phyloP scores from a whole-genome alignment of 306 rosid genomes.

The Amphicarpaea edgeworthii region DNA sequence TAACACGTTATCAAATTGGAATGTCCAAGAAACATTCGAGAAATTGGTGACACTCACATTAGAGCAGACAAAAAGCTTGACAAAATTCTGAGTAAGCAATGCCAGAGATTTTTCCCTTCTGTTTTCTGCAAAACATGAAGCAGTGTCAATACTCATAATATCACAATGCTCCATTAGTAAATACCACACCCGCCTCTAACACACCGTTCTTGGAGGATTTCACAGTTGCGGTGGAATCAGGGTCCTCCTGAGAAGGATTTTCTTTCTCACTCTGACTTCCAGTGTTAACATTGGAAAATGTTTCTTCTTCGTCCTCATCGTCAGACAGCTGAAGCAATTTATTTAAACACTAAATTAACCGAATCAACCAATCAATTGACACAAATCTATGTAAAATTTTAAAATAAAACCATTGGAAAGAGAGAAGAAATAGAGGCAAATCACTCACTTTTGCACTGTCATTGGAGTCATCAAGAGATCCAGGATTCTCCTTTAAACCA shows the following conservation, averaged over 20 bases:
- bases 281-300: conserved; percentile 48
- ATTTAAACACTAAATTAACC: not conserved
- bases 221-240: not conserved
- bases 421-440: not conserved
- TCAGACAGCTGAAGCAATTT: conserved; percentile 44
- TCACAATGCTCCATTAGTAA: not conserved
- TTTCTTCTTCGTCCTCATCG: conserved; percentile 71
- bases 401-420: not conserved
- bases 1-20: not conserved
- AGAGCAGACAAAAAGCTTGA: conserved; percentile 85
- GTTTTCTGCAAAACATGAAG: conserved; percentile 57
- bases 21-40: not conserved
- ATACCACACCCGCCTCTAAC: not conserved
- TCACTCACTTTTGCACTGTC: conserved; percentile 56
- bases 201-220: conserved; percentile 53
- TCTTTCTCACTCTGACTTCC: conserved; percentile 75
- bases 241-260: conserved; percentile 48
- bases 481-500: conserved; percentile 57
- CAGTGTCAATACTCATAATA: conserved; percentile 16
- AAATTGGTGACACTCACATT: conserved; percentile 55
- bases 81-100: conserved; percentile 81
- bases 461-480: conserved; percentile 48
- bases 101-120: conserved; percentile 81
- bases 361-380: not conserved
- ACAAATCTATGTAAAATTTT: not conserved